These are phyloP conservation scores for Hyaloscypha bicolor DNA, from an alignment of 495 filamentous ascomycete species.

Conservation along the genomic window DNA sequence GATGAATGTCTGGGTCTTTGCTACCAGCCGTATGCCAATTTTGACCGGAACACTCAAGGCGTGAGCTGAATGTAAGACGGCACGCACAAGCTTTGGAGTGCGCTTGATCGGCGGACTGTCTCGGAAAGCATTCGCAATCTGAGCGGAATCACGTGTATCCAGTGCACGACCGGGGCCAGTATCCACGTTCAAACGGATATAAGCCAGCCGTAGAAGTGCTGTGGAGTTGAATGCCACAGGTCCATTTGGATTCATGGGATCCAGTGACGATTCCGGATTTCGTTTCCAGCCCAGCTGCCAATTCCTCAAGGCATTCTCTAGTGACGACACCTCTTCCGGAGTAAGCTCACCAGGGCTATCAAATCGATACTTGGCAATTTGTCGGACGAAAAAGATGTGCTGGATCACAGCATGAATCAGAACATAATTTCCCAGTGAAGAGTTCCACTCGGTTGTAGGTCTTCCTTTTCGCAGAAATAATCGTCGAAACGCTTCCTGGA, in stretches of 20 bases:
- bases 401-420: slow-evolving; percentile 70
- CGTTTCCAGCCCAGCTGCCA: slow-evolving; percentile 66
- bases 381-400: slow-evolving; percentile 66
- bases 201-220: slow-evolving; percentile 64
- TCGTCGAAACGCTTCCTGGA: slow-evolving; percentile 19
- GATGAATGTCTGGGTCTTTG: slow-evolving; percentile 64
- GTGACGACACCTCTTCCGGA: slow-evolving; percentile 53
- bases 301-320: slow-evolving; percentile 50
- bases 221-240: slow-evolving; percentile 68
- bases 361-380: slow-evolving; percentile 59
- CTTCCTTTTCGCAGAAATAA: not conserved
- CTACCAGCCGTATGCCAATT: slow-evolving; percentile 66
- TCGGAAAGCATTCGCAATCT: slow-evolving; percentile 60
- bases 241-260: slow-evolving; percentile 55
- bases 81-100: slow-evolving; percentile 57
- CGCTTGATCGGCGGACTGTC: slow-evolving; percentile 61
- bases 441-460: slow-evolving; percentile 51
- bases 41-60: slow-evolving; percentile 68
- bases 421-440: slow-evolving; percentile 67
- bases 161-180: slow-evolving; percentile 62
- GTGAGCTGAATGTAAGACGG: slow-evolving; percentile 67
- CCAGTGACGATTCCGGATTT: slow-evolving; percentile 53
- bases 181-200: slow-evolving; percentile 65
- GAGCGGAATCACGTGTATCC: slow-evolving; percentile 60
- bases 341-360: slow-evolving; percentile 32